Evolutionary conservation across 305 asterid species (phyloP).

Genomic region (Fraxinus floribunda): DNA sequence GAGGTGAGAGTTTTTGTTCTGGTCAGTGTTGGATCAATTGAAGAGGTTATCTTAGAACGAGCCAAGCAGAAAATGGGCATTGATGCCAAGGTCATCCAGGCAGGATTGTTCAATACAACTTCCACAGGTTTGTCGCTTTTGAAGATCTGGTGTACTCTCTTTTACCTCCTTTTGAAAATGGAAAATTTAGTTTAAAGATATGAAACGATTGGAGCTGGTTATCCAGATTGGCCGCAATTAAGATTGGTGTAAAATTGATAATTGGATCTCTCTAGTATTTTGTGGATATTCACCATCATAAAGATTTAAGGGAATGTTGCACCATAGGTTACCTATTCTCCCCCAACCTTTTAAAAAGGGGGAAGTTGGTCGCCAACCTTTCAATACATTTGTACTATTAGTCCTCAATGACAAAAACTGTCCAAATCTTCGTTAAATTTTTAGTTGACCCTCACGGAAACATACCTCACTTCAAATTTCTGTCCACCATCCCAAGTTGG

Average conservation of each 20-base stretch:
- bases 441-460: not conserved
- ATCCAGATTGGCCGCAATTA: not conserved
- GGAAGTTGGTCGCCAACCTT: not conserved
- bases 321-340: not conserved
- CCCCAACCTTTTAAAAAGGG: not conserved
- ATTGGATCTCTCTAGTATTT: too few species aligned
- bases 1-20: slow-evolving; percentile 97
- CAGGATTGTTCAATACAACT: slow-evolving; percentile 94
- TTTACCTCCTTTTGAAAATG: slow-evolving; percentile 5
- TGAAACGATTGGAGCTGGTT: not conserved
- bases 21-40: slow-evolving; percentile 92
- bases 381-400: not conserved
- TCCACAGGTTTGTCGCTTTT: slow-evolving; percentile 75
- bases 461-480: not conserved
- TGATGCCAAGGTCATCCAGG: slow-evolving; percentile 99
- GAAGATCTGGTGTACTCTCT: not conserved
- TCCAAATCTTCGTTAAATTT: not conserved
- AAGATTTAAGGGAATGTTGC: not conserved
- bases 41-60: slow-evolving; percentile 94
- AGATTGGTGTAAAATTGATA: not conserved
- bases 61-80: slow-evolving; percentile 99
- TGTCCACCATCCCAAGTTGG: not conserved
- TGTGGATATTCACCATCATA: not conserved
- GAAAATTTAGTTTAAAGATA: not conserved
- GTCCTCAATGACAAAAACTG: not conserved